phyloP scores from a whole-genome alignment of 106 monocot species.

The Alisma plantagoaquatica region DNA sequence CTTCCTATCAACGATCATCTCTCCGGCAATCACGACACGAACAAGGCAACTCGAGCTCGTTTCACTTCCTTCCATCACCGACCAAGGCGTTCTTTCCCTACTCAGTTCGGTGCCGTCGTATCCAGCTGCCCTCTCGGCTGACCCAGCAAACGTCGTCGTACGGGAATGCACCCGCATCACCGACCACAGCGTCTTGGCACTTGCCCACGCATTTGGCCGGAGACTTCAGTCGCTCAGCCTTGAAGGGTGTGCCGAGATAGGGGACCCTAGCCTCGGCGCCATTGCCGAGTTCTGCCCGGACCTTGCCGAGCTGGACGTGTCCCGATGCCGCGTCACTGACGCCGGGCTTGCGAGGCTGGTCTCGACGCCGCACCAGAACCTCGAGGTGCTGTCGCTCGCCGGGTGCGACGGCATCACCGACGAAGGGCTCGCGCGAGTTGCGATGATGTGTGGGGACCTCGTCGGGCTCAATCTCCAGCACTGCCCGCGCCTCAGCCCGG shows the following conservation, averaged over 20 bases:
- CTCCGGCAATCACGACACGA: background rate
- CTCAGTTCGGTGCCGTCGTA: background rate
- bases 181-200: constrained; percentile 16
- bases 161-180: constrained; percentile 15
- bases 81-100: constrained; percentile 7
- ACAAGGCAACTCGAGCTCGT: constrained; percentile 2
- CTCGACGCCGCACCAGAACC: background rate
- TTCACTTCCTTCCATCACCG: constrained; percentile 14
- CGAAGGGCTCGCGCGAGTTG: constrained; percentile 7
- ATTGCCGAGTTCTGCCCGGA: constrained; percentile 10
- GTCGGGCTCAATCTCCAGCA: constrained; percentile 14
- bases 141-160: constrained; percentile 1
- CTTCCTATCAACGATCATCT: constrained; percentile 1
- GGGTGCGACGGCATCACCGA: constrained; percentile 22
- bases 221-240: constrained; percentile 9
- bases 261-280: constrained; percentile 13
- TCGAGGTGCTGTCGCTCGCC: constrained; percentile 25
- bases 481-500: constrained; percentile 9
- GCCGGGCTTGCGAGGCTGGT: constrained; percentile 14
- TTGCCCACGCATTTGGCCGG: background rate
- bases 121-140: background rate
- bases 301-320: constrained; percentile 23
- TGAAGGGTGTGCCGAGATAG: constrained; percentile 10
- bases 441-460: constrained; percentile 12
- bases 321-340: constrained; percentile 20